Percentiles rank a stretch among this genome's conserved stretches.
Conservation (phyloP, 306 rosid species). For the Potentilla sterilis region DNA sequence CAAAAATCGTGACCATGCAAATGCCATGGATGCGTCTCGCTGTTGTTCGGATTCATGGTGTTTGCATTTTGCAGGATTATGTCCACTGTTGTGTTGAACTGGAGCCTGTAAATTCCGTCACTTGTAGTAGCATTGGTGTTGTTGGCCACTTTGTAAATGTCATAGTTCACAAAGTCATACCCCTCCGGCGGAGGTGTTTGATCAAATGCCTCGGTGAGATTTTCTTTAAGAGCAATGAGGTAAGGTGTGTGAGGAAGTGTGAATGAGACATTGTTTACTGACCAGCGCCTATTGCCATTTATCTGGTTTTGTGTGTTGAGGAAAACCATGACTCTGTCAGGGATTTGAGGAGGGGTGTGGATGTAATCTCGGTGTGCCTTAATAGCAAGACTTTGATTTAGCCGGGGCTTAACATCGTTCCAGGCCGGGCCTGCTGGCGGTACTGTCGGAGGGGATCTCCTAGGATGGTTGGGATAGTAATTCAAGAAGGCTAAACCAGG, state of each 20-base stretch:
- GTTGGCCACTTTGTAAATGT: slow-evolving; percentile 31
- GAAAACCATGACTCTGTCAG: slow-evolving; percentile 69
- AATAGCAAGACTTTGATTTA: slow-evolving; percentile 60
- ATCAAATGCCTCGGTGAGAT: slow-evolving; percentile 40
- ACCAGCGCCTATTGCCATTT: slow-evolving; percentile 39
- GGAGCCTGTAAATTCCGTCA: slow-evolving; percentile 54
- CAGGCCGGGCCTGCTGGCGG: slow-evolving; percentile 63
- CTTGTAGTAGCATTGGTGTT: slow-evolving; percentile 57
- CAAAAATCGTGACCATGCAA: slow-evolving; percentile 87
- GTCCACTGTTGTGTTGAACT: slow-evolving; percentile 45
- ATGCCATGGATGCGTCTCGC: slow-evolving; percentile 89
- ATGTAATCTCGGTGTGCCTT: slow-evolving; percentile 49
- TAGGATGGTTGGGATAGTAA: slow-evolving; percentile 87
- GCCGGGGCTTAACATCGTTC: slow-evolving; percentile 39
- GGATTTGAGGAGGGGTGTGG: slow-evolving; percentile 50
- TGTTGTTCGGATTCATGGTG: slow-evolving; percentile 2
- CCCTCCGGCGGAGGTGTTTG: slow-evolving; percentile 59
- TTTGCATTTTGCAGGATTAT: slow-evolving; percentile 71
- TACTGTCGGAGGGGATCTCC: slow-evolving; percentile 42
- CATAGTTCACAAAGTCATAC: slow-evolving; percentile 47
- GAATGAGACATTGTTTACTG: slow-evolving; percentile 75
- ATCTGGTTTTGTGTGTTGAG: slow-evolving; percentile 74
- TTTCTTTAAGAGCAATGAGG: slow-evolving; percentile 57
- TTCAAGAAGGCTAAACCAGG: slow-evolving; percentile 60
- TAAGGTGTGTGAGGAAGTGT: slow-evolving; percentile 70